Conservation (phyloP, 345 rosid genomes). For the Hypericum androsaemum region DNA sequence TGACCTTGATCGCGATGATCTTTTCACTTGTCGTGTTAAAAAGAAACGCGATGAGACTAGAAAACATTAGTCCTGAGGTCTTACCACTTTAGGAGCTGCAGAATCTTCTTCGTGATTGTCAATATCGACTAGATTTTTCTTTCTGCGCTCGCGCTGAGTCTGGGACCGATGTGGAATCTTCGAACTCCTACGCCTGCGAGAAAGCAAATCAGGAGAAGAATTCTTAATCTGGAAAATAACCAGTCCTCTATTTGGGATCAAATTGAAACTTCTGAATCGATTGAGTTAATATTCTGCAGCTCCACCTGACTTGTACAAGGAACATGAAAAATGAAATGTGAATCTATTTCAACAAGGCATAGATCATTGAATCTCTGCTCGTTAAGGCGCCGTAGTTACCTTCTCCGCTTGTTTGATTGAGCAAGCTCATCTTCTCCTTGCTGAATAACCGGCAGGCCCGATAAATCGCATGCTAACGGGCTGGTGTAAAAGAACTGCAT, state of each 20-base stretch:
- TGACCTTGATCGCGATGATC: neutral
- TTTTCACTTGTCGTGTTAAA: neutral
- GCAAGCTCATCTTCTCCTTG: conserved; percentile 29
- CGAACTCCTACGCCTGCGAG: conserved; percentile 25
- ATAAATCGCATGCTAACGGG: conserved; percentile 49
- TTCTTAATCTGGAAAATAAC: neutral
- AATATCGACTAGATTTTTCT: conserved; percentile 11
- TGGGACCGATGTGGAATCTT: conserved; percentile 31
- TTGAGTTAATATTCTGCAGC: neutral
- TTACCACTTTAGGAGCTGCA: conserved; percentile 26
- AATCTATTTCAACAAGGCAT: too few species aligned
- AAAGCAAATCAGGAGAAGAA: neutral
- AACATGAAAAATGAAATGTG: neutral
- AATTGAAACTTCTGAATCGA: neutral
- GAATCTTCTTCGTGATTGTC: conserved; percentile 17
- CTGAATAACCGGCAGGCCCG: conserved; percentile 40
- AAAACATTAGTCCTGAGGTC: neutral
- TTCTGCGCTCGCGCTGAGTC: conserved; percentile 27
- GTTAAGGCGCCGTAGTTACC: conserved; percentile 17
- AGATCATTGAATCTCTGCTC: too few species aligned
- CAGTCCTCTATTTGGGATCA: neutral
- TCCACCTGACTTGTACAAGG: neutral
- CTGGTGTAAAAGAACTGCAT: conserved; percentile 39
- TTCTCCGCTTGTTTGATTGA: conserved; percentile 23
- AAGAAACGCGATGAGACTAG: too few species aligned